Percentiles rank a stretch among this genome's conserved stretches.
Evolutionary conservation across 208 protist species (phyloP).

Genomic region (Porcisia hertigi): DNA sequence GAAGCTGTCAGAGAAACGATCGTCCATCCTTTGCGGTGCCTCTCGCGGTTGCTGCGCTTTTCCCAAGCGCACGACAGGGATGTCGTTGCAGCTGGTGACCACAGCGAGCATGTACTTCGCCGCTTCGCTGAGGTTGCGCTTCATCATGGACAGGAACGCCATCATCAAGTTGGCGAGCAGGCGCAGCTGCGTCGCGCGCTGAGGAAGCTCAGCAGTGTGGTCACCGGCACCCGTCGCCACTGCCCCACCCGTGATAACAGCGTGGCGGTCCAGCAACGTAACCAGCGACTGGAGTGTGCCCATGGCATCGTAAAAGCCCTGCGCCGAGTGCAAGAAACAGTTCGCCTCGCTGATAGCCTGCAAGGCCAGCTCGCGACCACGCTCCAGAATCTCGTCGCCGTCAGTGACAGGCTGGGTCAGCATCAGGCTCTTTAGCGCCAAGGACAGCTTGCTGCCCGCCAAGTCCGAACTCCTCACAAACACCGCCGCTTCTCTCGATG

Average conservation of each 20-base stretch:
- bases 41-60: conserved; percentile 6
- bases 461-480: conserved; percentile 14
- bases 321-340: conserved; percentile 28
- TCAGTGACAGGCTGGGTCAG: conserved; percentile 16
- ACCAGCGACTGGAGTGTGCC: conserved; percentile 42
- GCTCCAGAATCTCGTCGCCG: conserved; percentile 32
- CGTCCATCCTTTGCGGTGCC: background rate
- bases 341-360: conserved; percentile 27
- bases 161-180: conserved; percentile 54
- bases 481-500: conserved; percentile 8
- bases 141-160: conserved; percentile 38
- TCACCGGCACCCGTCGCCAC: conserved; percentile 13
- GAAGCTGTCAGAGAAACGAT: background rate
- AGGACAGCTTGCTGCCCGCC: conserved; percentile 23
- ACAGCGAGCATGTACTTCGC: conserved; percentile 43
- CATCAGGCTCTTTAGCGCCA: conserved; percentile 28
- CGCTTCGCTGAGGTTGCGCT: conserved; percentile 38
- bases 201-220: conserved; percentile 25
- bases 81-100: conserved; percentile 41
- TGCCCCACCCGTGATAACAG: conserved; percentile 24
- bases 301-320: conserved; percentile 51
- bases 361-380: conserved; percentile 25
- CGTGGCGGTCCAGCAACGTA: conserved; percentile 34
- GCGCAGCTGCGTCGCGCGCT: conserved; percentile 42
- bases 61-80: conserved; percentile 27